Percentiles rank a stretch among this genome's conserved stretches.
phyloP scores from a whole-genome alignment of 169 alveolate species.

The Plasmodium ovale region DNA sequence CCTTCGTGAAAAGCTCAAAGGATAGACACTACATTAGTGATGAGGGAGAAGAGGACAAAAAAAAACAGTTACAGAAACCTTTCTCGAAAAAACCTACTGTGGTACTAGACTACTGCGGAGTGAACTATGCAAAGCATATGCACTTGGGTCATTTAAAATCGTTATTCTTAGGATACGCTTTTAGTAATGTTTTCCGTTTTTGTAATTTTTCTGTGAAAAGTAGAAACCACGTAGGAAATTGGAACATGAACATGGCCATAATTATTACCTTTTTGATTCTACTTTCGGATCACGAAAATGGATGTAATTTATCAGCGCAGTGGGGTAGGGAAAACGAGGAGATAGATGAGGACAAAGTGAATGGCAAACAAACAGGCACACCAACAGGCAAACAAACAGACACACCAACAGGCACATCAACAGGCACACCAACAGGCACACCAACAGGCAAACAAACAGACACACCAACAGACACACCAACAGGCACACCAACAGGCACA shows the following conservation, averaged over 20 bases:
- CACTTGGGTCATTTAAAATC: conserved; percentile 87
- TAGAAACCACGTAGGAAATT: conserved; percentile 85
- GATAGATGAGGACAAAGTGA: not conserved
- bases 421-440: no score
- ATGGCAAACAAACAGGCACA: no score
- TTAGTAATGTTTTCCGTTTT: conserved; percentile 79
- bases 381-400: no score
- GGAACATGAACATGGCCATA: conserved; percentile 72
- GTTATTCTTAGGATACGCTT: conserved; percentile 79
- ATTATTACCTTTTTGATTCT: conserved; percentile 39
- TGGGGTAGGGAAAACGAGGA: not conserved
- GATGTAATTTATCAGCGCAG: not conserved
- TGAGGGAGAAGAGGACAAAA: not conserved
- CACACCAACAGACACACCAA: no score
- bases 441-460: no score
- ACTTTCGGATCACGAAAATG: conserved; percentile 8
- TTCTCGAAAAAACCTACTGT: conserved; percentile 5
- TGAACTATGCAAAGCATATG: conserved; percentile 83
- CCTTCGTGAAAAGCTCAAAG: not conserved
- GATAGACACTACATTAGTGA: no score
- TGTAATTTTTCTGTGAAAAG: conserved; percentile 76
- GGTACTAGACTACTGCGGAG: conserved; percentile 84
- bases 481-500: no score
- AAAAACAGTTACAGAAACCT: not conserved
- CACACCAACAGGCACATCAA: no score